A percentile compares a stretch with the other conserved stretches of the same genome.
phyloP scores from a whole-genome alignment of 1,284 basidiomycete genomes.

The Laetiporus sulphureus region DNA sequence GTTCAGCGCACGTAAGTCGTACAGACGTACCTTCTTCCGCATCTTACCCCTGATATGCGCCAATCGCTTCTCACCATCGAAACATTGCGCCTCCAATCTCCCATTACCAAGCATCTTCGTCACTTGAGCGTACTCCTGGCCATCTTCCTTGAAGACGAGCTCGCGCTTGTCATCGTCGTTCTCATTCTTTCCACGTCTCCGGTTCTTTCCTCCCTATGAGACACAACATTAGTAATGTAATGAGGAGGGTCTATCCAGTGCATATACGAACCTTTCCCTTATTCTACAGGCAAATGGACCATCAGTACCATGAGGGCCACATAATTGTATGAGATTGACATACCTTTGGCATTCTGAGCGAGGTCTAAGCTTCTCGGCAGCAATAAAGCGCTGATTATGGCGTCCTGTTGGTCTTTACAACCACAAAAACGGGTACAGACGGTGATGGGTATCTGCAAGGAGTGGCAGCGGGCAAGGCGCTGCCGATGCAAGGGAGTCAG shows the following conservation, averaged over 20 bases:
- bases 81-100: conserved; percentile 93
- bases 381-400: too few species aligned
- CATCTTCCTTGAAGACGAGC: conserved; percentile 97
- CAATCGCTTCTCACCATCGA: conserved; percentile 96
- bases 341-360: conserved; percentile 52
- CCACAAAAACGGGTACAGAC: too few species aligned
- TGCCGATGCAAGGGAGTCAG: conserved; percentile 1
- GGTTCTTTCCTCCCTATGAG: conserved; percentile 93
- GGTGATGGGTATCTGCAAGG: conserved; percentile 1
- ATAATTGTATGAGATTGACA: conserved; percentile 10
- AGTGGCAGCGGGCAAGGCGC: conserved; percentile 1
- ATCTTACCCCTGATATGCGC: conserved; percentile 99
- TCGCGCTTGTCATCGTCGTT: conserved; percentile 98
- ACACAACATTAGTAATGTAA: too few species aligned
- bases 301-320: conserved; percentile 14
- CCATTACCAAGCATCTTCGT: conserved; percentile 99
- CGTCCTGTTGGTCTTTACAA: too few species aligned
- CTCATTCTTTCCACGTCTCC: conserved; percentile 99
- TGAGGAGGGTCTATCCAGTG: too few species aligned
- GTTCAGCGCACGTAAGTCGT: not conserved
- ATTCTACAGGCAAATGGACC: conserved; percentile 40
- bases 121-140: conserved; percentile 99
- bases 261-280: conserved; percentile 74
- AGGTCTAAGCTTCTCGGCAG: conserved; percentile 1
- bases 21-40: conserved; percentile 85